Base-by-base conservation (phyloP, 208 protist genomes). In the Trypanosoma cruzi region DNA sequence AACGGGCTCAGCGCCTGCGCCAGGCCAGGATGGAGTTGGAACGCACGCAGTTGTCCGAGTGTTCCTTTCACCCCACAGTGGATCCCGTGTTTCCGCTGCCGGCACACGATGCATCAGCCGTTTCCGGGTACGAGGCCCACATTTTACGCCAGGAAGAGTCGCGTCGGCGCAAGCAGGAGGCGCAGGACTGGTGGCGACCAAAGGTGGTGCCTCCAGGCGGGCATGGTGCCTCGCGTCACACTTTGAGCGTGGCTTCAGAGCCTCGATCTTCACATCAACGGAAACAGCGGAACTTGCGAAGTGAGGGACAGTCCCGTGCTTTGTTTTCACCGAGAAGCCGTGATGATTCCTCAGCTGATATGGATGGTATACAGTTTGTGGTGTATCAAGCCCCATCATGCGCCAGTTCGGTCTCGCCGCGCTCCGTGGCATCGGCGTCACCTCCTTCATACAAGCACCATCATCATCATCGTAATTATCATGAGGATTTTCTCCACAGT, bases 21-120 rank as follows among this genome's bases (percentile, higher is more conserved):
- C 48, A 77, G 40, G 73, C 82, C 49, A 74, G 73, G 22, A 7
- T n/a, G 31, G 86, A 89, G 74, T 20, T 75, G 37, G 71, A 70
- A 46, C 66, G 68, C 0, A 56, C 46, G 29, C 29, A 65, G 46
- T 73, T 77, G 53, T 68, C 70, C 24, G 77, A 88, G 57, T 91
- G 82, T 77, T 77, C 89, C 28, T 95, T 95, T 60, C 79, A 63
- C 10, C 86, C 89, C 13, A 64, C 81, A 22, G 80, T 91, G 14
- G 77, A 84, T 48, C 62, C 74, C 8, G 73, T 78, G 48, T 87
- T 79, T 64, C 81, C 83, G 34, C 71, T 90, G 46, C 77, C 84
- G 26, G 53, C 77, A 16, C 52, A 36, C 1, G 64, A 69, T 31
- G 63, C 58, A 36, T 29, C 18, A n/a, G 34, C 49, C 6, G 73